Evolutionary conservation across 129 eudicot species (phyloP), one percentile per base, ranked within the genome.

Genomic region (Rutidosis leptorrhynchoides): DNA sequence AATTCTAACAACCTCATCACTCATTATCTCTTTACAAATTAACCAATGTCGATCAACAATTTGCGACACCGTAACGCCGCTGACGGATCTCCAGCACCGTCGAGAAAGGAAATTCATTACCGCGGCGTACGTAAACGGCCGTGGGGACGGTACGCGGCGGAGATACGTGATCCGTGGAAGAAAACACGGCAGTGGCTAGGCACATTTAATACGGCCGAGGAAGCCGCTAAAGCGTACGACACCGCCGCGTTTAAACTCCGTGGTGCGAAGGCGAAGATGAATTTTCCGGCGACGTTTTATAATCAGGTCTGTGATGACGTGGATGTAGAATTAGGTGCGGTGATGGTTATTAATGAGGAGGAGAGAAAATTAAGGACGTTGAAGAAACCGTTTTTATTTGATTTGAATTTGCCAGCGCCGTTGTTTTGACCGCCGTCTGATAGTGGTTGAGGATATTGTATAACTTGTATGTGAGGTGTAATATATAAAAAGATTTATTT

Each of bases 111-210:
- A 19, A 61, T 76, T 37, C 85, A 32, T 40, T 84, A 70, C 25
- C 80, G 90, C 14, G 90, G 90, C 65, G 90, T 84, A 1, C 82
- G 90, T 16, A 78, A 72, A 78, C 67, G 95, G 25, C 95, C 89
- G 19, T 86, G 95, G 95, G 95, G 94, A n/a, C 77, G 82, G 2
- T 86, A 67, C 80, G 88, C 93, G 5, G 93, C 93, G 12, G 93
- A 85, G 76, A 86, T 86, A 48, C 85, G 93, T 2, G 94, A 86
- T 78, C 89, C 94, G 55, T 68, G 69, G 71, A 86, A 59, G 75
- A 83, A 80, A 62, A 56, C 70, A 2, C 80, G 94, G 58, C 58
- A 70, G 65, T 83, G 94, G 94, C 83, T 86, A 17, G 95, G 95
- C 26, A 86, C 94, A 12, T 86, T 80, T 58, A 84, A 81, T 33